Evolutionary conservation across 2,329 filamentous ascomycete species (phyloP), one percentile per base, ranked within the genome.

Genomic region (Ceratocystis eucalypticola): DNA sequence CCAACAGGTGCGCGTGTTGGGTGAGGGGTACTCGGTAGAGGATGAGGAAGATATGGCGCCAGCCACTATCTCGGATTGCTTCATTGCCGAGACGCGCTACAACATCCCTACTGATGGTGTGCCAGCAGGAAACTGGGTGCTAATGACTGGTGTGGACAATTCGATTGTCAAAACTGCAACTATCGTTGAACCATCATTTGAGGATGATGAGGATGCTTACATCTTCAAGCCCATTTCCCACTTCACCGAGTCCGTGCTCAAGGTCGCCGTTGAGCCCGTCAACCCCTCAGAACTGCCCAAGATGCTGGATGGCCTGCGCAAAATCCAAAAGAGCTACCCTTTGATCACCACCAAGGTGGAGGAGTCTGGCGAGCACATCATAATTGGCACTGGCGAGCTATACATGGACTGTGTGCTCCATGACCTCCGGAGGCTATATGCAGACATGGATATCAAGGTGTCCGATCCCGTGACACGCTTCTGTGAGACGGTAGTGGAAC

Each of bases 361-460:
- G 75, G 94, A 99, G 76, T 96, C 91, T 1, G 94, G 94, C 63
- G 94, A 99, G 76, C 94, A 99, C 74, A 88, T 99, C 70, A 82
- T 99, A 61, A 83, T 99, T 3, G 94, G 94, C 28, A 99, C 94
- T 0, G 94, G 94, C 68, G 94, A 99, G 75, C 80, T 99, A n/a
- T 99, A 99, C 78, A 97, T 99, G 92, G 94, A 99, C 75, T 99
- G 94, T 72, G 93, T 99, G 2, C 81, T 99, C 59, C 94, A 99
- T 75, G 94, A 99, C 74, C 81, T 99, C 61, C 88, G 94, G 65
- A 84, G 87, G 50, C 77, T 97, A n/a, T 99, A 96, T 74, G 92
- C 94, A 15, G 93, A 97, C 72, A 99, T 99, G 94, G 94, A 99
- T 75, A 89, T 99, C 77, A 97, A 97, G 77, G 91, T 99, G 62